Evolutionary conservation across 2,329 filamentous ascomycete species (phyloP), one percentile per base, ranked within the genome.

Genomic region (Macroventuria anomochaeta): DNA sequence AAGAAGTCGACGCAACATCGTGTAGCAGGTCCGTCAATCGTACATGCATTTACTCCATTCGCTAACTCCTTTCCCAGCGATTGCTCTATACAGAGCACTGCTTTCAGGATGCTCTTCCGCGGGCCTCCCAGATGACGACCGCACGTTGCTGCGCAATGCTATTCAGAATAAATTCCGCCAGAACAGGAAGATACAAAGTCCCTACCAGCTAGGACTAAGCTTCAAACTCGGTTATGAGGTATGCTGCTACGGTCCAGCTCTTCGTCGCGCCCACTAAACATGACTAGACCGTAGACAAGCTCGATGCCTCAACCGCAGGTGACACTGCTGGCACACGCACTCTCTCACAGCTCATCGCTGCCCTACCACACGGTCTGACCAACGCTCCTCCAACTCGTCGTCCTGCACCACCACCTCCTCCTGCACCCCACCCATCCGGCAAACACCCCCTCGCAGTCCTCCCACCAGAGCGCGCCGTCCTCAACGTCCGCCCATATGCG

Each of bases 71-170:
- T 6, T 15, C 28, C 10, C 49, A 88, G 87, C 85, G 68, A 81
- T 90, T 58, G 87, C 89, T 43, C 84, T 93, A 41, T 93, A 88
- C 76, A 83, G 87, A 58, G 85, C 88, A 29, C 83, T 93, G 49
- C 76, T 91, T 46, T 80, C 80, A 57, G 81, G 85, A 74, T 85
- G 80, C 53, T 72, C 77, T 25, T 77, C 73, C 33, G 75, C 88
- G 28, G 75, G 81, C 1, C 74, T 90, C 1, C 80, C 83, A 1
- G 64, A 77, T 67, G 76, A 83, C 39, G 65, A 82, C 15, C 67
- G 66, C 52, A 74, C 80, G 51, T 83, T 84, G 0, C 74, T 91
- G 47, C 76, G 77, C 44, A 79, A 83, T 50, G 75, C 89, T 4
- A 76, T 91, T 38, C 82, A 81, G 51, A 84, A 82, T 58, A 80